Percentiles rank a stretch among this genome's conserved stretches.
phyloP scores from a whole-genome alignment of 306 rosid genomes.

The Prunus armeniaca region DNA sequence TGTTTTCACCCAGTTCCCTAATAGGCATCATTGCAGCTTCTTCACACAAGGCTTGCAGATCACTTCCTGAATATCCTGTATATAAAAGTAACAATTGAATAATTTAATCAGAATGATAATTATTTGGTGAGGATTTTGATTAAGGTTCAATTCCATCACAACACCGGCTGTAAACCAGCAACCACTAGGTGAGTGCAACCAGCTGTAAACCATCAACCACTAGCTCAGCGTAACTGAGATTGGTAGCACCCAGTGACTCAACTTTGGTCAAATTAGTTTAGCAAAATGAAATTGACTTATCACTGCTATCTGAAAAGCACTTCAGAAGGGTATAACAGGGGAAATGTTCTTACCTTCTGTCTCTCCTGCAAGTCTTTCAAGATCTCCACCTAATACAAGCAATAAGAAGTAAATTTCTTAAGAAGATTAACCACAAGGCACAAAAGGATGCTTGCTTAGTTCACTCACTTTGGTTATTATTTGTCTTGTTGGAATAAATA shows the following conservation, averaged over 20 bases:
- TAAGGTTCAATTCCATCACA: neutral
- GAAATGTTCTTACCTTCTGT: conserved; percentile 60
- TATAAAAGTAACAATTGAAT: conserved; percentile 1
- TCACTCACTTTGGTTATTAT: neutral
- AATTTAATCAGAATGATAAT: neutral
- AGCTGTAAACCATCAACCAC: conserved; percentile 6
- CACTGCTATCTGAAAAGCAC: neutral
- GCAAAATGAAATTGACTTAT: neutral
- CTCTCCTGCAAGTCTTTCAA: conserved; percentile 74
- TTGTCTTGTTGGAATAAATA: neutral
- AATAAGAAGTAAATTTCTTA: conserved; percentile 3
- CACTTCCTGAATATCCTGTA: conserved; percentile 97
- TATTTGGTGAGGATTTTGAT: neutral
- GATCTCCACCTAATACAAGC: conserved; percentile 61
- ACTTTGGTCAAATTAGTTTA: neutral
- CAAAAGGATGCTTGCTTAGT: neutral
- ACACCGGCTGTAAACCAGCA: conserved; percentile 1
- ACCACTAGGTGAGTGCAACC: neutral
- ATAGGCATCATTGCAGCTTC: conserved; percentile 99
- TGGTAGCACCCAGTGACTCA: neutral
- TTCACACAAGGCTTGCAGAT: conserved; percentile 96
- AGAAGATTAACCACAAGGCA: neutral
- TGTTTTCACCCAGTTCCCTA: conserved; percentile 83
- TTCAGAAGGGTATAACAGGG: neutral
- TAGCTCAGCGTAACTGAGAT: neutral